Conservation (phyloP, 495 filamentous ascomycete genomes). For the Hyaloscypha variabilis region DNA sequence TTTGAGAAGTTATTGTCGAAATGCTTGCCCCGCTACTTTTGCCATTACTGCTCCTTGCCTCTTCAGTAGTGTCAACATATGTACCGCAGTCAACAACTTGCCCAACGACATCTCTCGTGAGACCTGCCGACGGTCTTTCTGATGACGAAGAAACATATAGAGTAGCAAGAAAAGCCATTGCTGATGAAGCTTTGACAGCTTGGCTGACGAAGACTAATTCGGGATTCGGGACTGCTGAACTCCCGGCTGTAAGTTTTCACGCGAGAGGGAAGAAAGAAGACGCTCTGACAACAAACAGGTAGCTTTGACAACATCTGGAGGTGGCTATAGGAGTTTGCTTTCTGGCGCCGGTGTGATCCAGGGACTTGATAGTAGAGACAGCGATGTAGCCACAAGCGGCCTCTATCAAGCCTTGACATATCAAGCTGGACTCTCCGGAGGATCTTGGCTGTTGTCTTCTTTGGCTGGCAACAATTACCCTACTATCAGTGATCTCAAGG, state of each 20-base stretch:
- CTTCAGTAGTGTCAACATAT: slow-evolving; percentile 16
- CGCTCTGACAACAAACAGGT: slow-evolving; percentile 8
- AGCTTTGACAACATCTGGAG: slow-evolving; percentile 47
- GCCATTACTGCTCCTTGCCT: slow-evolving; percentile 9
- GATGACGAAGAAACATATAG: slow-evolving; percentile 34
- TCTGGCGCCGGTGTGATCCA: slow-evolving; percentile 48
- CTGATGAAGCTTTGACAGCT: slow-evolving; percentile 34
- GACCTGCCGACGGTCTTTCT: slow-evolving; percentile 28
- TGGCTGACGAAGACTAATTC: slow-evolving; percentile 42
- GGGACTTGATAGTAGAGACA: slow-evolving; percentile 44
- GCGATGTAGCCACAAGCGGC: slow-evolving; percentile 39
- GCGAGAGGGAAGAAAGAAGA: background rate
- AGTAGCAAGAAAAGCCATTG: slow-evolving; percentile 35
- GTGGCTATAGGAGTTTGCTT: slow-evolving; percentile 46
- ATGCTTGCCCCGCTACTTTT: slow-evolving; percentile 20
- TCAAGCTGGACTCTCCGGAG: slow-evolving; percentile 47
- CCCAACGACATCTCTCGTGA: slow-evolving; percentile 26
- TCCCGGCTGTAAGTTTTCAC: slow-evolving; percentile 20
- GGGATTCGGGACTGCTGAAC: slow-evolving; percentile 32
- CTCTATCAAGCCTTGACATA: slow-evolving; percentile 50
- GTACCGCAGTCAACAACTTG: slow-evolving; percentile 20
- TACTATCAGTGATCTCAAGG: slow-evolving; percentile 40
- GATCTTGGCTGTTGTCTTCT: slow-evolving; percentile 47
- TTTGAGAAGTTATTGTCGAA: background rate
- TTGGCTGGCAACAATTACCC: slow-evolving; percentile 47